These are phyloP conservation scores for Angomonas ambiguus DNA, from an alignment of 208 protist genomes.

Conservation along the genomic window DNA sequence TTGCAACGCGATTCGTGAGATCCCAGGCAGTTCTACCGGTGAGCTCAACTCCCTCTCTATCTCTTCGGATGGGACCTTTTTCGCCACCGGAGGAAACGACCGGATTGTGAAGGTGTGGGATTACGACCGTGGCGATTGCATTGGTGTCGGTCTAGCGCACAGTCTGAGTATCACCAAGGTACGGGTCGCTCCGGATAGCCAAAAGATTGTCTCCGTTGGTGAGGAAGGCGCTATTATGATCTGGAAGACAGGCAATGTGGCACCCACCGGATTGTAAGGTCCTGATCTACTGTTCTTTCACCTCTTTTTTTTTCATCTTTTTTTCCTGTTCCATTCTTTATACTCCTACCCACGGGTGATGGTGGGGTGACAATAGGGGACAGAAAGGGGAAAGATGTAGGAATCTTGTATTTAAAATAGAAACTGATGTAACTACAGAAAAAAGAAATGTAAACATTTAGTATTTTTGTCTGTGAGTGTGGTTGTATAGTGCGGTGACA, in stretches of 20 bases:
- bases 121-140: conserved; percentile 90
- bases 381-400: neutral
- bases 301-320: conserved; percentile 12
- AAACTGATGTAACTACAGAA: neutral
- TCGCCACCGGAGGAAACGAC: conserved; percentile 90
- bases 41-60: conserved; percentile 92
- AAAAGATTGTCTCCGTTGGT: conserved; percentile 89
- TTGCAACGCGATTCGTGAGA: conserved; percentile 91
- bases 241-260: conserved; percentile 77
- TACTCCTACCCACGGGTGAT: neutral
- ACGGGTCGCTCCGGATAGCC: conserved; percentile 82
- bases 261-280: conserved; percentile 30
- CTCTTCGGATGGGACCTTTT: conserved; percentile 78
- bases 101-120: conserved; percentile 94
- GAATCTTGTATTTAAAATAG: conserved; percentile 3
- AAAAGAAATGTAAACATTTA: conserved; percentile 1
- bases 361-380: neutral
- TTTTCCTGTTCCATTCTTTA: conserved; percentile 11
- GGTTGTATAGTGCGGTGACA: neutral
- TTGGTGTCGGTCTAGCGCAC: conserved; percentile 89
- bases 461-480: neutral
- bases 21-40: conserved; percentile 85
- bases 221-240: conserved; percentile 93
- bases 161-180: conserved; percentile 92
- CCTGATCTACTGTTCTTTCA: conserved; percentile 11